A percentile compares a stretch with the other conserved stretches of the same genome.
Conservation (phyloP, 257 asterid genomes). For the Solanum etuberosum region DNA sequence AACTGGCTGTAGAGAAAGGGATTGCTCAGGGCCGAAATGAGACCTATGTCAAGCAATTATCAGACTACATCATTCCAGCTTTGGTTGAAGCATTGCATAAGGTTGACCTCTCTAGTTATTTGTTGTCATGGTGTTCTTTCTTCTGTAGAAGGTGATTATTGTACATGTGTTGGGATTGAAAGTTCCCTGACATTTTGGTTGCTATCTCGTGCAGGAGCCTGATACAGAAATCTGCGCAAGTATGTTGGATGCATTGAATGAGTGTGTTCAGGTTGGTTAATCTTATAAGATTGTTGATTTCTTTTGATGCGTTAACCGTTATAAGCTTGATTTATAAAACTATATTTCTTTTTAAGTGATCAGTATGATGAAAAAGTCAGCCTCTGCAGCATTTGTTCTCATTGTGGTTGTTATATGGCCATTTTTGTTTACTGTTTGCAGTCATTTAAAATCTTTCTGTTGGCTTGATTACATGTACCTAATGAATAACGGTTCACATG, state of each 20-base stretch:
- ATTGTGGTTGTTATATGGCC: neutral
- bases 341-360: neutral
- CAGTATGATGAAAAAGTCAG: neutral
- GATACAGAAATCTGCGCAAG: constrained; percentile 87
- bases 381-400: neutral
- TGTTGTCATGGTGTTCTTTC: neutral
- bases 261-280: constrained; percentile 74
- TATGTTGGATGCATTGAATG: constrained; percentile 88
- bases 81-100: constrained; percentile 83
- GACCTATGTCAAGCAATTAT: constrained; percentile 66
- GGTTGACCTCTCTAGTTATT: constrained; percentile 23
- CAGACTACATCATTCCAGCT: constrained; percentile 69
- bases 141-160: neutral
- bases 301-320: neutral
- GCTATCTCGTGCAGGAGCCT: constrained; percentile 61
- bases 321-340: neutral
- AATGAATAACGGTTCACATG: neutral
- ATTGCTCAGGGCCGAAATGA: constrained; percentile 83
- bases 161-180: neutral
- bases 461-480: neutral
- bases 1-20: constrained; percentile 91
- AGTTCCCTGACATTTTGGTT: constrained; percentile 9
- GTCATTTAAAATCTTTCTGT: neutral
- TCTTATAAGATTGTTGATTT: neutral
- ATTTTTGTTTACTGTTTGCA: neutral